Percentiles rank a stretch among this genome's conserved stretches.
phyloP scores from a whole-genome alignment of 2,329 filamentous ascomycete genomes.

The Beauveria varroae region DNA sequence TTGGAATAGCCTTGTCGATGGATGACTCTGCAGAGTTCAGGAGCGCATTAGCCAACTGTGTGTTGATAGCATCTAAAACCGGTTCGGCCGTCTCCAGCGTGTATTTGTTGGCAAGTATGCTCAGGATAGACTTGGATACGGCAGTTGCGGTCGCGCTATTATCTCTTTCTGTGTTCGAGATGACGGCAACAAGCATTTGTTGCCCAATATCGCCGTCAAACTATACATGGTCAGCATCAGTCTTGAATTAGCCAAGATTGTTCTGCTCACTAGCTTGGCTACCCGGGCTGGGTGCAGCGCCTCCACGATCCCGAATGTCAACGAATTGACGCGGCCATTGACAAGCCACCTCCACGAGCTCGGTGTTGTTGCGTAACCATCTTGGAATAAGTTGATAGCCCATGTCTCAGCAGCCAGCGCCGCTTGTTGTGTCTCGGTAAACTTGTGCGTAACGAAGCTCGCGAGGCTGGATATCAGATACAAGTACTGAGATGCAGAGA shows the following conservation, averaged over 20 bases:
- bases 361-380: slow-evolving; percentile 18
- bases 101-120: slow-evolving; percentile 38
- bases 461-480: slow-evolving; percentile 29
- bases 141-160: slow-evolving; percentile 18
- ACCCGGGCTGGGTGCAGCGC: slow-evolving; percentile 27
- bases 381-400: slow-evolving; percentile 31
- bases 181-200: slow-evolving; percentile 24
- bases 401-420: slow-evolving; percentile 24
- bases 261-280: slow-evolving; percentile 25
- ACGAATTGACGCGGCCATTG: slow-evolving; percentile 22
- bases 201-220: slow-evolving; percentile 30
- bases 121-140: slow-evolving; percentile 28
- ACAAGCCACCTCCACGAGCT: slow-evolving; percentile 26
- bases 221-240: slow-evolving; percentile 19
- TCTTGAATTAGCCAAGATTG: not conserved
- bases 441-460: slow-evolving; percentile 28
- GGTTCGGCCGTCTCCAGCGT: slow-evolving; percentile 25
- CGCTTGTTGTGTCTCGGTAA: slow-evolving; percentile 30
- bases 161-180: slow-evolving; percentile 16
- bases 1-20: slow-evolving; percentile 23
- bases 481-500: slow-evolving; percentile 28
- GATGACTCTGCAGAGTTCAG: not conserved
- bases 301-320: slow-evolving; percentile 33
- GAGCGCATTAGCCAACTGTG: slow-evolving; percentile 18
- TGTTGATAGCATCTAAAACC: slow-evolving; percentile 22